Base-by-base conservation (phyloP, 2,329 filamentous ascomycete species). In the Neospermospora avenae region DNA sequence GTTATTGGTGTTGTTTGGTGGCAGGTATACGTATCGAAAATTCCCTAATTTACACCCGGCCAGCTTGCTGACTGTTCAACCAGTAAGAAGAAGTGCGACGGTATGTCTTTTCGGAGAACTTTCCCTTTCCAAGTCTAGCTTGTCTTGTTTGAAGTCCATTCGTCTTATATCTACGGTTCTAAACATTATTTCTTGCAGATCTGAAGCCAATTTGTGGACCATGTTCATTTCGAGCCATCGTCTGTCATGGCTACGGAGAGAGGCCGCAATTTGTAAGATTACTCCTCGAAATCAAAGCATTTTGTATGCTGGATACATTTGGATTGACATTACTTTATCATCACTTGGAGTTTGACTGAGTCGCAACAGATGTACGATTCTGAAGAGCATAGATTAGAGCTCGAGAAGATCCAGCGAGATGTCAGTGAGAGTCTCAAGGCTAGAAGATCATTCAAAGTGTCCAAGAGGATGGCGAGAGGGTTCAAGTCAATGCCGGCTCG, bases 31-130 rank as follows among this genome's bases (percentile, higher is more conserved):
- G 37, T 39, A 11, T 16, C 16, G 37, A 5, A 13, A 5, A 39
- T 39, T 5, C 14, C 3, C 14, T 16, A n/a, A 39, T 16, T 34
- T 49, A 11, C 5, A 8, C 5, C 46, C 34, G 25, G 34, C 46
- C 6, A 20, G 18, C 8, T 13, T 18, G 22, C 13, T n/a, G n/a
- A n/a, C n/a, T n/a, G n/a, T n/a, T n/a, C n/a, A n/a, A 7, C 4
- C 14, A 49, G 46, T 4, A 59, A 57, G 41, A 63, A 63, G 39
- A 63, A 63, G 42, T 63, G 60, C 16, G 57, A 59, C 22, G 60
- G 59, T 25, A 41, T 8, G 16, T n/a, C n/a, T n/a, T n/a, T n/a
- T n/a, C n/a, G n/a, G n/a, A n/a, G n/a, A 16, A 44, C 14, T 18
- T 34, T 11, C 16, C 7, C 25, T 34, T 22, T 20, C 8, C n/a